Percentiles rank a stretch among this genome's conserved stretches.
phyloP scores from a whole-genome alignment of 2,329 filamentous ascomycete genomes.

The Calycina herbarum region DNA sequence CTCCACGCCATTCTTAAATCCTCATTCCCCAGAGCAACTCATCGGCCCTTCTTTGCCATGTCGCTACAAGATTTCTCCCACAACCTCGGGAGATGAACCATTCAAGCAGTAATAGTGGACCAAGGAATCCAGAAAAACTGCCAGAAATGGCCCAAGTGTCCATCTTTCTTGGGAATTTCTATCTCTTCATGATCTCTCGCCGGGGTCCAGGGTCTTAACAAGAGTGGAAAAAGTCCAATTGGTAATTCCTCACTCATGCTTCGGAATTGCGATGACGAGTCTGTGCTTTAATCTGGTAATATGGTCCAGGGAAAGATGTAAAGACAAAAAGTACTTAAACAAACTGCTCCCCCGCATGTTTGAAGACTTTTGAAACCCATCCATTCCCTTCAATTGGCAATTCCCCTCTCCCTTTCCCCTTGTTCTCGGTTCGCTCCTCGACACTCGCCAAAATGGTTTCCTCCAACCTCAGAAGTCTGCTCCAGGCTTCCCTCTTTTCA shows the following conservation, averaged over 20 bases:
- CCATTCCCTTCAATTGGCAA: background rate
- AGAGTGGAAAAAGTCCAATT: no score
- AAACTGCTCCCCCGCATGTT: no score
- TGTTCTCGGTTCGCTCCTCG: background rate
- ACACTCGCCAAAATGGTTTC: background rate
- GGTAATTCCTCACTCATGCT: no score
- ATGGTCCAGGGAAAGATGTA: no score
- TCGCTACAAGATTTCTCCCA: background rate
- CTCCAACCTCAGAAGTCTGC: background rate
- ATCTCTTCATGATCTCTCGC: background rate
- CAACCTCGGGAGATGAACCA: background rate
- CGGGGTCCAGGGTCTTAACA: background rate
- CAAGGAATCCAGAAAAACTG: background rate
- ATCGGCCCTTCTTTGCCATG: background rate
- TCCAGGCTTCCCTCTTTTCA: background rate
- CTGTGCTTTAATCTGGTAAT: no score
- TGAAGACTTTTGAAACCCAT: background rate
- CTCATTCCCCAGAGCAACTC: background rate
- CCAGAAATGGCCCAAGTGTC: background rate
- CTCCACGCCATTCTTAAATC: background rate
- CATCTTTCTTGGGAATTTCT: background rate
- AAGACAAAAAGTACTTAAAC: no score
- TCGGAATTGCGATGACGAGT: no score
- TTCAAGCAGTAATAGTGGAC: background rate
- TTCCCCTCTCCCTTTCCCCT: no score